These are phyloP conservation scores for Fraxinus xanthoxyloides DNA, from an alignment of 305 asterid genomes.

Conservation along the genomic window DNA sequence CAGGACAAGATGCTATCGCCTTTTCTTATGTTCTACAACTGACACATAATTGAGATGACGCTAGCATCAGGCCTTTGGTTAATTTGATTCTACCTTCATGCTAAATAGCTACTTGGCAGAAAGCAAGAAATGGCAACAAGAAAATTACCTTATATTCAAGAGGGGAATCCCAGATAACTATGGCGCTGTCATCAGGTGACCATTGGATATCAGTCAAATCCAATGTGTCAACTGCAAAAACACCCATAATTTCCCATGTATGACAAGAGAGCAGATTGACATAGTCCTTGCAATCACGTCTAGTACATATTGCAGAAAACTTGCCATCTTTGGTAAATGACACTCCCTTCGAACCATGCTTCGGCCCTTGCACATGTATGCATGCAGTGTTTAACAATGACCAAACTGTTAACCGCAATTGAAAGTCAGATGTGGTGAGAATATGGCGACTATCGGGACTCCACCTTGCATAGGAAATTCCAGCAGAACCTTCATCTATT, in stretches of 20 bases:
- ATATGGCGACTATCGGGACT: slow-evolving; percentile 99
- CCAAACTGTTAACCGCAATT: slow-evolving; percentile 90
- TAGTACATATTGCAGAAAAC: slow-evolving; percentile 92
- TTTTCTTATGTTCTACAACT: neutral
- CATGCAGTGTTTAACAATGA: slow-evolving; percentile 93
- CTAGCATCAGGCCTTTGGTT: neutral
- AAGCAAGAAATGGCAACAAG: neutral
- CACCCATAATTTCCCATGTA: slow-evolving; percentile 92
- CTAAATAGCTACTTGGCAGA: neutral
- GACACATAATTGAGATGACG: neutral
- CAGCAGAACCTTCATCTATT: slow-evolving; percentile 96
- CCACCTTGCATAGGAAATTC: slow-evolving; percentile 96
- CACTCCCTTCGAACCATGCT: slow-evolving; percentile 92
- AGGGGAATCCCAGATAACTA: slow-evolving; percentile 95
- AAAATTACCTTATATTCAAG: slow-evolving; percentile 83
- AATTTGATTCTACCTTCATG: neutral
- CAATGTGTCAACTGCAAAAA: slow-evolving; percentile 90
- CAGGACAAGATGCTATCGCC: neutral
- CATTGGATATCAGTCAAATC: slow-evolving; percentile 96
- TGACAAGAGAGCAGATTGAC: slow-evolving; percentile 88
- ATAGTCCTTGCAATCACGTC: slow-evolving; percentile 97
- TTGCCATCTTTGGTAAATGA: slow-evolving; percentile 96
- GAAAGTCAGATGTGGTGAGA: slow-evolving; percentile 95
- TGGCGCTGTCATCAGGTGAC: slow-evolving; percentile 97
- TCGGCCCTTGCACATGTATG: slow-evolving; percentile 92